Evolutionary conservation across 805 yeast species (phyloP), one percentile per base, ranked within the genome.

Genomic region (Lipomyces kockii): DNA sequence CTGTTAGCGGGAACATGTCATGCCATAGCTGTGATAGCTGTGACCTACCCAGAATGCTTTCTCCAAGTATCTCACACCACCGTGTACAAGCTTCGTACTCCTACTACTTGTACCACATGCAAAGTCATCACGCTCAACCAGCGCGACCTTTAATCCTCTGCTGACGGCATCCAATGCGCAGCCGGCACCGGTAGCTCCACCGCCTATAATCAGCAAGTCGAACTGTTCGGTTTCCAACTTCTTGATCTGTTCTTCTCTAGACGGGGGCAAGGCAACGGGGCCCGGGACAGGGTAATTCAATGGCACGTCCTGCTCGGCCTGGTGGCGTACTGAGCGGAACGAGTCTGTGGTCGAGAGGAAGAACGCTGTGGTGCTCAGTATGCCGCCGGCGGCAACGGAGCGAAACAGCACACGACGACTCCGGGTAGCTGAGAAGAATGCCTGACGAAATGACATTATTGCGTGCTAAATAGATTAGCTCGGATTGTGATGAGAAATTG

Each of bases 101-200:
- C 92, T 90, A 46, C 97, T 92, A 8, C 97, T 90, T 17, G 98
- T 94, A 54, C 97, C 97, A 9, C 92, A 84, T 7, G 97, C 97
- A 76, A 90, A 93, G 81, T 93, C 98, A 71, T 86, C 87, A 76
- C 89, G 89, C 79, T 93, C 98, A 67, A 93, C 84, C 66, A 93
- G 79, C 61, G 96, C 90, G 55, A 92, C 97, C 76, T 91, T 90
- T 73, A 92, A 85, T 59, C 98, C 98, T 79, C 98, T 85, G 55
- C 96, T 85, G 35, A 89, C 85, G 49, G 97, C 97, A 80, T 93
- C 98, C 56, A 93, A 82, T 0, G 97, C 98, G 59, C 91, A 86
- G 68, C 98, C 98, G 4, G 97, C 82, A 70, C 98, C 98, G 17
- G 95, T 89, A 52, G 98, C 98, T 77, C 98, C 98, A 73, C 97